phyloP scores from a whole-genome alignment of 169 alveolate genomes.

The Toxoplasma gondii region DNA sequence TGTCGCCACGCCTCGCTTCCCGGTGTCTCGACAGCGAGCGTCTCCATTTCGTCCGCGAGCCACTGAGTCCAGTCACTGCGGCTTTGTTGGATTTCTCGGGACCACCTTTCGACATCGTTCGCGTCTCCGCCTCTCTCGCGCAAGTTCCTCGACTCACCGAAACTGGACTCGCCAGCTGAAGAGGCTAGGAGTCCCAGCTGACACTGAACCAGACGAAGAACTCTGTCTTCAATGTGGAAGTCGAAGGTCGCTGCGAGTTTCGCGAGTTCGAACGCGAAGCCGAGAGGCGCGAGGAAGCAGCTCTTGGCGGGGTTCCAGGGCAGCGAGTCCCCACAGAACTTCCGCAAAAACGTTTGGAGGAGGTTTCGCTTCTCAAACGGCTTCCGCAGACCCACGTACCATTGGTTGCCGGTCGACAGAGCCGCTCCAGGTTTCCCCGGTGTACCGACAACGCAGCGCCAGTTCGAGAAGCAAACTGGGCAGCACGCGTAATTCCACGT shows the following conservation, averaged over 20 bases:
- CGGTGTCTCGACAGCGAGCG: not conserved
- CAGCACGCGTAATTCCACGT: not conserved
- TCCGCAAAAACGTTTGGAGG: conserved; percentile 6
- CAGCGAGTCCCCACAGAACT: conserved; percentile 11
- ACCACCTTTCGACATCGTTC: not conserved
- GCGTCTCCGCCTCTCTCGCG: not conserved
- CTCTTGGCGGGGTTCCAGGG: not conserved
- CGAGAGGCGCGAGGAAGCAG: conserved; percentile 6
- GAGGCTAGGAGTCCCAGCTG: conserved; percentile 14
- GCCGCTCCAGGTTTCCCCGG: not conserved
- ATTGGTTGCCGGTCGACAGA: not conserved
- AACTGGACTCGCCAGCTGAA: not conserved
- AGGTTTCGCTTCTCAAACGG: conserved; percentile 19
- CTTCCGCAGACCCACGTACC: conserved; percentile 16
- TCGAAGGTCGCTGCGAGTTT: conserved; percentile 1
- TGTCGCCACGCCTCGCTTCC: conserved; percentile 32
- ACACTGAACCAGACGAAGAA: not conserved
- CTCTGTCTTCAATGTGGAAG: not conserved
- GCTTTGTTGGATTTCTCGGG: not conserved
- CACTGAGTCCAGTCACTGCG: not conserved
- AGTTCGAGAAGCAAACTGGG: conserved; percentile 5
- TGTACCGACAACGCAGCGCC: conserved; percentile 8
- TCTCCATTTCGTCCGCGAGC: conserved; percentile 2
- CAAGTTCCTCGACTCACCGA: not conserved
- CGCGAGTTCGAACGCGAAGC: not conserved